phyloP scores from a whole-genome alignment of 1,284 basidiomycete species.

The Cutaneotrichosporon sp. region DNA sequence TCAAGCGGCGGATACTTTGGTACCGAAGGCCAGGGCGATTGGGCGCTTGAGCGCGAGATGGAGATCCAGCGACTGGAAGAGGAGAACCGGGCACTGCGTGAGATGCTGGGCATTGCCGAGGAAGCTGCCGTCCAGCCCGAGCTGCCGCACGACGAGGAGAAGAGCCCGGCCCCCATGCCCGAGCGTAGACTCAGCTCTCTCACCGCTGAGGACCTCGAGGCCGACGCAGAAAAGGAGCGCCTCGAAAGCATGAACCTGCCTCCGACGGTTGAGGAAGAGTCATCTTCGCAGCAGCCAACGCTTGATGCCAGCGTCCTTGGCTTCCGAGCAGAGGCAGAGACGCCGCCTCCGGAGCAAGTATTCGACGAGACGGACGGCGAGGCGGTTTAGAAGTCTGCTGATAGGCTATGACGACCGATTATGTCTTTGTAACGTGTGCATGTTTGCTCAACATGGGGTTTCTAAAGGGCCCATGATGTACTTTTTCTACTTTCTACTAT shows the following conservation, averaged over 20 bases:
- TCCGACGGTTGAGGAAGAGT: constrained; percentile 1
- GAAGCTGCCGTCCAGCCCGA: constrained; percentile 20
- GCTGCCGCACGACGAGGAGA: constrained; percentile 13
- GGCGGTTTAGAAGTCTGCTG: constrained; percentile 1
- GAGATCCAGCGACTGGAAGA: constrained; percentile 71
- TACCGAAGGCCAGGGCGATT: constrained; percentile 57
- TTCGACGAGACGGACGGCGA: constrained; percentile 22
- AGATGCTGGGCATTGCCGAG: constrained; percentile 60
- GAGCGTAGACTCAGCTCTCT: constrained; percentile 31
- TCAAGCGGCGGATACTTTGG: constrained; percentile 42
- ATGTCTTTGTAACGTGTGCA: neutral
- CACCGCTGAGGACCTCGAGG: constrained; percentile 39
- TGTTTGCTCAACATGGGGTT: too few relatives aligned
- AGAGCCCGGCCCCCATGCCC: constrained; percentile 1
- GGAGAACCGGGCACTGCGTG: constrained; percentile 73
- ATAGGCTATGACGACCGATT: neutral
- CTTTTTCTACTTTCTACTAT: too few relatives aligned
- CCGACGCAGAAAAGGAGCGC: constrained; percentile 35
- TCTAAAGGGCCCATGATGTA: too few relatives aligned
- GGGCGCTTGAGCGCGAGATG: constrained; percentile 74
- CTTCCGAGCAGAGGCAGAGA: constrained; percentile 13
- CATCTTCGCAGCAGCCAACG: neutral
- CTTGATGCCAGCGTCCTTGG: constrained; percentile 10
- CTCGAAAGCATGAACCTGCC: constrained; percentile 11
- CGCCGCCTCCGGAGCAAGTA: constrained; percentile 13